Evolutionary conservation across 2,329 filamentous ascomycete genomes (phyloP).

Genomic region (Chrysosporium keratinophilum): DNA sequence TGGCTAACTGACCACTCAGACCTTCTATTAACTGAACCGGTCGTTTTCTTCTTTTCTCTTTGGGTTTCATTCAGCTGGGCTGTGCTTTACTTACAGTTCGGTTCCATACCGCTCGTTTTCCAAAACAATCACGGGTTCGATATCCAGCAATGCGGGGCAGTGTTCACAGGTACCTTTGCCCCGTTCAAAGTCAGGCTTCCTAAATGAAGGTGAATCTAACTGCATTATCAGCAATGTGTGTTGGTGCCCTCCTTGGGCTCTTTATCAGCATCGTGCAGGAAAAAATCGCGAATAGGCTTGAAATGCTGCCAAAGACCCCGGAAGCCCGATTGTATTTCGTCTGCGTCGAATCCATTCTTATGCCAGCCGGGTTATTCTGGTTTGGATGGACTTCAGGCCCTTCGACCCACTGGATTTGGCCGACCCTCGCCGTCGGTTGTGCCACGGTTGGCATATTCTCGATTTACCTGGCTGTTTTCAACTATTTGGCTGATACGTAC

Average conservation of each 20-base stretch:
- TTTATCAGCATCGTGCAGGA: slow-evolving; percentile 63
- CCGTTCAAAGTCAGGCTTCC: not conserved
- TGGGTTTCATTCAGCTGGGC: slow-evolving; percentile 90
- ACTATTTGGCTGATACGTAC: slow-evolving; percentile 84
- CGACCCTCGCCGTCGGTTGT: slow-evolving; percentile 57
- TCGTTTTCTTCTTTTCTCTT: slow-evolving; percentile 63
- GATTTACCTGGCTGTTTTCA: slow-evolving; percentile 81
- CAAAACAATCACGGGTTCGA: slow-evolving; percentile 56
- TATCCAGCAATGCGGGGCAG: slow-evolving; percentile 55
- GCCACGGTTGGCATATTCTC: slow-evolving; percentile 79
- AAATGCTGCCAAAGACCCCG: slow-evolving; percentile 44
- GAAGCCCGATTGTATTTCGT: slow-evolving; percentile 76
- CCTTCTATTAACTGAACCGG: slow-evolving; percentile 53
- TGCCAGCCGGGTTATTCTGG: slow-evolving; percentile 72
- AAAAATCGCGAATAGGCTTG: slow-evolving; percentile 45
- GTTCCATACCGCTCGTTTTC: slow-evolving; percentile 71
- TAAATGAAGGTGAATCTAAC: not conserved
- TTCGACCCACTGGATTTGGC: slow-evolving; percentile 60
- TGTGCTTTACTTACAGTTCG: slow-evolving; percentile 74
- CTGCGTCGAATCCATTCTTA: slow-evolving; percentile 61
- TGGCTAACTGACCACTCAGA: slow-evolving; percentile 22
- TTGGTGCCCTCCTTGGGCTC: slow-evolving; percentile 57
- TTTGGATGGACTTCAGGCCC: slow-evolving; percentile 61
- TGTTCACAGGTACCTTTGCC: slow-evolving; percentile 49
- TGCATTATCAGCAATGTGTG: slow-evolving; percentile 48